A percentile compares a stretch with the other conserved stretches of the same genome.
Evolutionary conservation across 2,329 filamentous ascomycete species (phyloP).

Genomic region (Colletotrichum shisoi): DNA sequence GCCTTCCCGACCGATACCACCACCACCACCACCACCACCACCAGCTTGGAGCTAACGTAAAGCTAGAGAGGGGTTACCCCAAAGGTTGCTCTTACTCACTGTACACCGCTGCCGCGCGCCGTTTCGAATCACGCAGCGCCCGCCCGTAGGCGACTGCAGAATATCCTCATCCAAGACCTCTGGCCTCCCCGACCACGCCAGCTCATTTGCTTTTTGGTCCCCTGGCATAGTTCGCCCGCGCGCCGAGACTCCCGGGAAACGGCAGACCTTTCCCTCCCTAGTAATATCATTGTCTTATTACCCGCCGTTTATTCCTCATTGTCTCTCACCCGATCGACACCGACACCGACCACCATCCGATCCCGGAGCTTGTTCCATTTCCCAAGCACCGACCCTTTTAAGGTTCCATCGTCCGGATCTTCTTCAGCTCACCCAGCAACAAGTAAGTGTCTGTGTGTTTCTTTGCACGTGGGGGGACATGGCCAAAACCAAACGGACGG

Average conservation of each 20-base stretch:
- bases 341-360: conserved; percentile 11
- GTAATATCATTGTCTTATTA: conserved; percentile 39
- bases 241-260: conserved; percentile 36
- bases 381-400: conserved; percentile 5
- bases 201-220: conserved; percentile 37
- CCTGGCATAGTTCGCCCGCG: conserved; percentile 29
- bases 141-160: conserved; percentile 11
- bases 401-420: conserved; percentile 15
- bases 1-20: conserved; percentile 23
- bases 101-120: conserved; percentile 11
- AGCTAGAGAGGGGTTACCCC: conserved; percentile 1
- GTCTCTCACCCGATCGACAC: background rate
- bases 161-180: conserved; percentile 27
- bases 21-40: background rate
- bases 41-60: conserved; percentile 6
- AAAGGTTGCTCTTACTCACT: background rate
- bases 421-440: conserved; percentile 15
- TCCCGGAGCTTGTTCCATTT: background rate
- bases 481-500: background rate
- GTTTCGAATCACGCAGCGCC: conserved; percentile 8
- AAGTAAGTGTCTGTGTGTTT: conserved; percentile 11
- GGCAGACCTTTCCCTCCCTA: conserved; percentile 29
- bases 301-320: conserved; percentile 29
- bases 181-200: conserved; percentile 31
- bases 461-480: background rate